Percentiles rank a stretch among this genome's conserved stretches.
Evolutionary conservation across 1,284 basidiomycete species (phyloP).

Genomic region (Rhodotorula sp.): DNA sequence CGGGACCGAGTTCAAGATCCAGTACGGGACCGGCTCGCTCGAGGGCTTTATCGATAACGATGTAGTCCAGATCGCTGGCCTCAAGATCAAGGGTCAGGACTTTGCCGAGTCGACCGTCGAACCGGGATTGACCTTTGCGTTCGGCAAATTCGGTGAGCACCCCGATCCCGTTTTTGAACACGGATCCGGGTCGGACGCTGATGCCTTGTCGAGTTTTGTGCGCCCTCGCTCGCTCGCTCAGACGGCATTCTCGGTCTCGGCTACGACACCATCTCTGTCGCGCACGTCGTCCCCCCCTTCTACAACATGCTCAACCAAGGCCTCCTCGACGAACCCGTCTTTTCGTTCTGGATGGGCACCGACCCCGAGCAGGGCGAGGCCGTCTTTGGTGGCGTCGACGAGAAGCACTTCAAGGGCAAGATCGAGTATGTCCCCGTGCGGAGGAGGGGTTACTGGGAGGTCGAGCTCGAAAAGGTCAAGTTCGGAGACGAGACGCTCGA

Average conservation of each 20-base stretch:
- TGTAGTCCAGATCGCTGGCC: constrained; percentile 76
- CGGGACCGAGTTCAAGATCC: constrained; percentile 86
- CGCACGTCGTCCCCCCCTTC: constrained; percentile 90
- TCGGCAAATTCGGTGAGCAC: constrained; percentile 30
- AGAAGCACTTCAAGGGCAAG: constrained; percentile 73
- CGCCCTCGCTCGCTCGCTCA: constrained; percentile 2
- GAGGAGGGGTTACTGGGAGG: constrained; percentile 86
- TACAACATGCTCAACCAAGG: constrained; percentile 88
- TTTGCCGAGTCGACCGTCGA: constrained; percentile 98
- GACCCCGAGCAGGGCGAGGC: constrained; percentile 88
- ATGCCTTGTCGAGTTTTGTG: not conserved
- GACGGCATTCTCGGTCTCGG: constrained; percentile 95
- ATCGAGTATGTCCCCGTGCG: constrained; percentile 88
- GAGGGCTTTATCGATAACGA: constrained; percentile 94
- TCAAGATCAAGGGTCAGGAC: constrained; percentile 73
- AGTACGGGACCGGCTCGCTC: constrained; percentile 95
- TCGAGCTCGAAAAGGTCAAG: constrained; percentile 52
- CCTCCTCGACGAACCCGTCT: constrained; percentile 81
- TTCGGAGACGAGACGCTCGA: constrained; percentile 70
- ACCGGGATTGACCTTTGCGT: constrained; percentile 88
- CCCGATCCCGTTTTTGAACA: not conserved
- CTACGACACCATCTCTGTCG: constrained; percentile 95
- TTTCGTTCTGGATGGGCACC: constrained; percentile 89
- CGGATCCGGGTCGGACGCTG: constrained; percentile 55
- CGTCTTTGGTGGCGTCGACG: constrained; percentile 89